Percentiles rank a stretch among this genome's conserved stretches.
phyloP scores from a whole-genome alignment of 1,139 yeast species.

The Saccharomyces hybrid region DNA sequence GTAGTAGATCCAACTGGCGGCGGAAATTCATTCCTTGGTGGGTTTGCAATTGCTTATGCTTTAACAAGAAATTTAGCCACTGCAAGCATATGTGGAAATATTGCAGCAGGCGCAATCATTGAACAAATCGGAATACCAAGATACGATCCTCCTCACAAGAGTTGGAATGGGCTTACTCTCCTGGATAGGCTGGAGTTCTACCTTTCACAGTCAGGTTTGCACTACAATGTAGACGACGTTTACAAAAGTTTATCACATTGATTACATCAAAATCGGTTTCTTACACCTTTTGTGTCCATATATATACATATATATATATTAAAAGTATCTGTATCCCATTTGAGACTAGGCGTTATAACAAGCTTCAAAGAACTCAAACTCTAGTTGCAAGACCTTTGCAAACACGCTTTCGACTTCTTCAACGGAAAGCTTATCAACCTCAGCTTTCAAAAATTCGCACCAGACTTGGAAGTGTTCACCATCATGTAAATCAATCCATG shows the following conservation, averaged over 20 bases:
- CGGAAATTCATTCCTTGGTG: constrained; percentile 86
- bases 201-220: constrained; percentile 8
- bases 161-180: constrained; percentile 50
- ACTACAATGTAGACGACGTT: constrained; percentile 7
- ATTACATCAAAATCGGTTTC: not conserved
- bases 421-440: constrained; percentile 37
- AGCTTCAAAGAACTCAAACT: constrained; percentile 41
- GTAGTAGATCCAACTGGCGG: constrained; percentile 92
- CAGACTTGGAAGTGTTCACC: constrained; percentile 42
- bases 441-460: constrained; percentile 40
- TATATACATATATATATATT: not conserved
- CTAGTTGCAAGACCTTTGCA: constrained; percentile 35
- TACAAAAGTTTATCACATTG: constrained; percentile 6
- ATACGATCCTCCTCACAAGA: constrained; percentile 25
- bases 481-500: constrained; percentile 47
- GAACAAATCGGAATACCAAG: constrained; percentile 73
- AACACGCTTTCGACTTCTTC: constrained; percentile 34
- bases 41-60: constrained; percentile 54
- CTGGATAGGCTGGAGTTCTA: constrained; percentile 20
- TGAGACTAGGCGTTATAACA: constrained; percentile 34
- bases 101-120: constrained; percentile 72
- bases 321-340: not conserved
- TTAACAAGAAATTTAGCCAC: constrained; percentile 45
- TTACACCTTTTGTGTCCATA: not conserved
- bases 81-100: constrained; percentile 62